A percentile compares a stretch with the other conserved stretches of the same genome.
Conservation (phyloP, 2,329 filamentous ascomycete species). For the Aspergillaceae sp. region DNA sequence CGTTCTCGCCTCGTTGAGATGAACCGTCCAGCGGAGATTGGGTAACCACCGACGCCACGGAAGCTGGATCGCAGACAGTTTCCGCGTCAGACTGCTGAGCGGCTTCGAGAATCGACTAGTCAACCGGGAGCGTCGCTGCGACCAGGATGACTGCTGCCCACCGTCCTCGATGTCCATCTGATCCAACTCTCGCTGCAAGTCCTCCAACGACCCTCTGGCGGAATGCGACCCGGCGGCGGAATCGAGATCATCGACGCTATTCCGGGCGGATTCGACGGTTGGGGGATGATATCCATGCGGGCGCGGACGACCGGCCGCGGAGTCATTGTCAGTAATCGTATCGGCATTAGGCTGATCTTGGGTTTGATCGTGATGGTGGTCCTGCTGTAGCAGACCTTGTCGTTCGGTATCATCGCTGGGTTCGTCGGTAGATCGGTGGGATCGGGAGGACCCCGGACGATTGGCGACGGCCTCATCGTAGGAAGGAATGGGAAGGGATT, state of each 20-base stretch:
- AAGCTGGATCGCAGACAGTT: constrained; percentile 49
- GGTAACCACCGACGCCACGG: constrained; percentile 41
- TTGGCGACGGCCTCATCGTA: constrained; percentile 73
- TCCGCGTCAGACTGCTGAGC: constrained; percentile 47
- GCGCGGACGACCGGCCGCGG: constrained; percentile 30
- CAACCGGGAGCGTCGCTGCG: constrained; percentile 31
- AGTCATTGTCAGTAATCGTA: background rate
- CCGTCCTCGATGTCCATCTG: constrained; percentile 81
- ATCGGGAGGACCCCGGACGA: constrained; percentile 44
- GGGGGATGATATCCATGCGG: constrained; percentile 63
- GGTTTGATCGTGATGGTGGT: constrained; percentile 14
- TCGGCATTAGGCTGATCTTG: background rate
- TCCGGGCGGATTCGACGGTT: constrained; percentile 72
- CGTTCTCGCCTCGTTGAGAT: constrained; percentile 25
- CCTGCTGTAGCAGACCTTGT: constrained; percentile 61
- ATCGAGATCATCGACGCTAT: constrained; percentile 48
- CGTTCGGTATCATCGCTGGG: constrained; percentile 64
- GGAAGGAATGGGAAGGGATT: constrained; percentile 63
- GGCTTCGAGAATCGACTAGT: constrained; percentile 48
- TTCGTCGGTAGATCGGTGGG: constrained; percentile 47
- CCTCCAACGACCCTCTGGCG: constrained; percentile 48
- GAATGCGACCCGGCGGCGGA: constrained; percentile 47
- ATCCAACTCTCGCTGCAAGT: constrained; percentile 72
- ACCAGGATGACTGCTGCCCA: constrained; percentile 16
- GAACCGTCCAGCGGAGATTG: constrained; percentile 32